These are phyloP conservation scores for Rhizopogon roseolus DNA, from an alignment of 768 basidiomycete species.

Conservation along the genomic window DNA sequence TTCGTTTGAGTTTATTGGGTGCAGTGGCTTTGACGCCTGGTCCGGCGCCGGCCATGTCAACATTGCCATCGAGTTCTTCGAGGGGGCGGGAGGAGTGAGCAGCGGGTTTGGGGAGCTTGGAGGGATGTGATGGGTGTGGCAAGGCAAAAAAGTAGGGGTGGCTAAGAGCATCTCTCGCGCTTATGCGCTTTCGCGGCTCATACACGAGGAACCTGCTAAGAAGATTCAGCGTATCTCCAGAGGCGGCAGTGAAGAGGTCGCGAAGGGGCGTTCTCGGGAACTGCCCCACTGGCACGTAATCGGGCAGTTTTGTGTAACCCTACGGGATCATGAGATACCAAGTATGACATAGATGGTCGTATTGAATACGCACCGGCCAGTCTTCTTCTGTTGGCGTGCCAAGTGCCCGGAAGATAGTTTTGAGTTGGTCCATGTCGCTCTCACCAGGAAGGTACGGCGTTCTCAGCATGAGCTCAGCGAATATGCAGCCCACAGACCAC, in stretches of 20 bases:
- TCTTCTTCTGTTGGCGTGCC: constrained; percentile 96
- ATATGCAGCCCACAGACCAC: constrained; percentile 98
- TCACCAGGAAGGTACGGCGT: constrained; percentile 95
- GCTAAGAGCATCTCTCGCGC: constrained; percentile 73
- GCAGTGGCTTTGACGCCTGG: constrained; percentile 47
- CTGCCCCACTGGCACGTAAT: constrained; percentile 82
- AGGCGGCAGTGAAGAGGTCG: constrained; percentile 89
- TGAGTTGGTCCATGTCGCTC: constrained; percentile 94
- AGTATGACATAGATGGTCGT: background rate
- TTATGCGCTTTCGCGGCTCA: constrained; percentile 80
- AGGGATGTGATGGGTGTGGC: constrained; percentile 85
- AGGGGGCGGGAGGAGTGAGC: constrained; percentile 50
- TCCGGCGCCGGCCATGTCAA: constrained; percentile 45
- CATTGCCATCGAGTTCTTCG: constrained; percentile 77
- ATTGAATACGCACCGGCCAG: constrained; percentile 71
- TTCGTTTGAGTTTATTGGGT: constrained; percentile 64
- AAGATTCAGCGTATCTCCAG: constrained; percentile 78
- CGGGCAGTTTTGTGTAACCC: constrained; percentile 89
- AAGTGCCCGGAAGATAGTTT: constrained; percentile 89
- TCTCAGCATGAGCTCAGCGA: constrained; percentile 94
- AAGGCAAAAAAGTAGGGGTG: constrained; percentile 87
- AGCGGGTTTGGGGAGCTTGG: constrained; percentile 76
- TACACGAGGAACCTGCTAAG: constrained; percentile 76
- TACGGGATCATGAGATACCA: constrained; percentile 22
- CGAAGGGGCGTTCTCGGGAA: constrained; percentile 81